Base-by-base conservation (phyloP, 2,329 filamentous ascomycete genomes). In the Aspergillus carbonarius region DNA sequence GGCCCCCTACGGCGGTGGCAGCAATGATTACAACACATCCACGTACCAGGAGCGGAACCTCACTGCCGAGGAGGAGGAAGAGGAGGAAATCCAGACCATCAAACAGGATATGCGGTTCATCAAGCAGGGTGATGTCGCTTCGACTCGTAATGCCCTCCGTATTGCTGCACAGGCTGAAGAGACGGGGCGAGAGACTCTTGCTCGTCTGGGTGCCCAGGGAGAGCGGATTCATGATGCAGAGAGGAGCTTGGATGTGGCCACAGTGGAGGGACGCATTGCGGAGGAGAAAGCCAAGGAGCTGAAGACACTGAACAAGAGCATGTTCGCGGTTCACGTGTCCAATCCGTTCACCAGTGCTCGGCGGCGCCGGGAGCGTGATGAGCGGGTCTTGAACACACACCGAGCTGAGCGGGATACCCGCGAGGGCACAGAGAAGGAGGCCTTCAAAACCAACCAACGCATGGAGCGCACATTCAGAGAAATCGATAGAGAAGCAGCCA, bases 171-270 rank as follows among this genome's bases (percentile, higher is more conserved):
- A 90, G 74, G 85, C 87, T 9, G 85, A 91, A 68, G 86, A 91
- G 66, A 88, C 85, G 37, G 90, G 89, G 47, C 83, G 87, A 23
- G 84, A 85, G 52, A 93, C 90, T 0, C 81, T 93, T 37, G 88
- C 86, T 39, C 83, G 89, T 57, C 84, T 96, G 12, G 90, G 88
- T 54, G 85, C 83, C 13, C 92, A 96, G 74, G 89, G 89, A 59
- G 91, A 96, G 71, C 84, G 88, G 15, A 83, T 96, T 56, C 86
- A 93, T 72, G 91, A 93, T 70, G 91, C 89, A 0, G 91, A 96
- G 74, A 86, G 85, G 74, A 92, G 93, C 68, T 82, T 97, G 58
- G 91, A 96, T 67, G 81, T 91, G 63, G 89, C 92, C 4, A 78
- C 85, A n/a, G 88, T 88, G 63, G 88, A 92, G 71, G 91, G 90